A percentile compares a stretch with the other conserved stretches of the same genome.
Conservation (phyloP, 495 filamentous ascomycete genomes). For the Patellaria atrata region DNA sequence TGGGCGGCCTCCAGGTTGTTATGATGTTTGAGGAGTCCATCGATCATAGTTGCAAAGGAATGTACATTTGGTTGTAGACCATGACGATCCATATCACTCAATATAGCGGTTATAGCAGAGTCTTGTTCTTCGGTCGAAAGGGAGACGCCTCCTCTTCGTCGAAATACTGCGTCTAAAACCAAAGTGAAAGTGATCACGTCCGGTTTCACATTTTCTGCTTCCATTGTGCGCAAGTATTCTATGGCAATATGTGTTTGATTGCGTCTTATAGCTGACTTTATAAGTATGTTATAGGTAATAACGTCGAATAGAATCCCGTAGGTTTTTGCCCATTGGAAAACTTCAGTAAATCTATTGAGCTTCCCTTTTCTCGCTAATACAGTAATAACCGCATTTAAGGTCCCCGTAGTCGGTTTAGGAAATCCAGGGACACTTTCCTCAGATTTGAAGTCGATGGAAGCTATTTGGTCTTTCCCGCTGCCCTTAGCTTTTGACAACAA, state of each 20-base stretch:
- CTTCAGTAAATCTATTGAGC: constrained; percentile 25
- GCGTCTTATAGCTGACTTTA: constrained; percentile 38
- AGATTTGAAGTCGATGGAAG: constrained; percentile 2
- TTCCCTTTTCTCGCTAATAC: constrained; percentile 31
- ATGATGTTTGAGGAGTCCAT: constrained; percentile 37
- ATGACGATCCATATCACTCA: constrained; percentile 37
- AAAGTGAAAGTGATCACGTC: constrained; percentile 42
- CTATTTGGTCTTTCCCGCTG: not conserved
- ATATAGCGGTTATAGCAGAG: constrained; percentile 27
- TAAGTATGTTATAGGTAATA: constrained; percentile 54
- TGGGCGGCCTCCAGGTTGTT: constrained; percentile 37
- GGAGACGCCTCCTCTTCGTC: constrained; percentile 17
- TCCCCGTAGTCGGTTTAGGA: constrained; percentile 41
- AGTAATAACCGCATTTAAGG: constrained; percentile 46
- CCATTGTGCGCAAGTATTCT: constrained; percentile 36
- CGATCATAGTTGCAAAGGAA: constrained; percentile 49
- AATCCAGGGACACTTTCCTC: constrained; percentile 26
- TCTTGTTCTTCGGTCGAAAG: constrained; percentile 25
- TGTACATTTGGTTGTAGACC: constrained; percentile 41
- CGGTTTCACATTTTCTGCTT: constrained; percentile 27
- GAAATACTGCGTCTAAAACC: constrained; percentile 36
- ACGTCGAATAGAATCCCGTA: constrained; percentile 45
- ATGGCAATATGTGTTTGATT: constrained; percentile 27
- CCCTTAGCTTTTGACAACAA: constrained; percentile 16
- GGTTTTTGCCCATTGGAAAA: constrained; percentile 43